Evolutionary conservation across 108 stramenopile species (phyloP).

Genomic region (Skeletonema menzelii): DNA sequence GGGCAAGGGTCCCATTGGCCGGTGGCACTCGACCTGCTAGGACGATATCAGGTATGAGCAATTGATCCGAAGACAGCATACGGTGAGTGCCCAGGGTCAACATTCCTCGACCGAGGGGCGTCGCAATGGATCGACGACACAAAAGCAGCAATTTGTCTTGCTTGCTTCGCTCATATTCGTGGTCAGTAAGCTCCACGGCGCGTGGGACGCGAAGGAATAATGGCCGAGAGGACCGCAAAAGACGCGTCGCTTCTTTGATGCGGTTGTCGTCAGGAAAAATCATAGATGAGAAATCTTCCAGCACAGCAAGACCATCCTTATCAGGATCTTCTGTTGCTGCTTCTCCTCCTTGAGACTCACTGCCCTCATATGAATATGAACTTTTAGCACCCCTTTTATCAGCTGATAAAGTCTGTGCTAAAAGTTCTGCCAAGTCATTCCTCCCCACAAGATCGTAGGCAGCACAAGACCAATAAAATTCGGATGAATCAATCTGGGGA

Average conservation of each 20-base stretch:
- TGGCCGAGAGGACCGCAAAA: conserved; percentile 90
- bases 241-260: conserved; percentile 84
- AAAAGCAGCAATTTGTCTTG: conserved; percentile 85
- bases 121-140: conserved; percentile 83
- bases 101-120: conserved; percentile 95
- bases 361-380: conserved; percentile 6
- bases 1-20: conserved; percentile 78
- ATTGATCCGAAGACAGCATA: conserved; percentile 76
- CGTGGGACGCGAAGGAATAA: conserved; percentile 79
- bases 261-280: conserved; percentile 91
- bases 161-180: conserved; percentile 87
- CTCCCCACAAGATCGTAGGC: conserved; percentile 81
- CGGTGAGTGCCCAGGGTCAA: conserved; percentile 91
- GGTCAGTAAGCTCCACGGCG: conserved; percentile 85
- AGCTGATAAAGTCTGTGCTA: conserved; percentile 2
- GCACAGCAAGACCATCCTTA: conserved; percentile 73
- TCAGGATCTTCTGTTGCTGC: conserved; percentile 51
- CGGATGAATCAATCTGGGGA: conserved; percentile 20
- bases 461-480: conserved; percentile 43
- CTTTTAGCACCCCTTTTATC: background rate
- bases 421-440: conserved; percentile 66
- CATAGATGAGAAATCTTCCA: conserved; percentile 82
- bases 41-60: conserved; percentile 88
- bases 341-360: background rate
- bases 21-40: conserved; percentile 92